Evolutionary conservation across 352 stramenopile genomes (phyloP).

Genomic region (Phytophthora foliorum): DNA sequence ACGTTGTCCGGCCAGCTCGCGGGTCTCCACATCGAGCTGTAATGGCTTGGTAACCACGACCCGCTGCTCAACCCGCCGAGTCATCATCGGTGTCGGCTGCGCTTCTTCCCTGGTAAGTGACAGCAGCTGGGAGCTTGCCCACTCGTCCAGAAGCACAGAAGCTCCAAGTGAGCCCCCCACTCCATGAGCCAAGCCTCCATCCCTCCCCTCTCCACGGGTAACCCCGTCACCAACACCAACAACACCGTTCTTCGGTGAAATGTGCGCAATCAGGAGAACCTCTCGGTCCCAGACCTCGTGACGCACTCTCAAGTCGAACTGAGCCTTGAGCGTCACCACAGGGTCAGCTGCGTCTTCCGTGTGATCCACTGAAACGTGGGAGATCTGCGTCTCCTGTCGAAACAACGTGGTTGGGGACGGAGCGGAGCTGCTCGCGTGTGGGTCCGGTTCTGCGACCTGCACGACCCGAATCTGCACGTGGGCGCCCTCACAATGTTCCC

Average conservation of each 20-base stretch:
- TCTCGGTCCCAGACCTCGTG: constrained; percentile 69
- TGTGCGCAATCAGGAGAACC: constrained; percentile 59
- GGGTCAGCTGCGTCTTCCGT: constrained; percentile 1
- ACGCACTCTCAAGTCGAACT: constrained; percentile 69
- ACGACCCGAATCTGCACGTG: constrained; percentile 64
- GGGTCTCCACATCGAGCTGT: constrained; percentile 66
- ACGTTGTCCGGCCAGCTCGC: constrained; percentile 42
- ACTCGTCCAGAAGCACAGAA: constrained; percentile 50
- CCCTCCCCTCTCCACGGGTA: constrained; percentile 1
- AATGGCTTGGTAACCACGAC: constrained; percentile 66
- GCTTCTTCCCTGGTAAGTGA: constrained; percentile 60
- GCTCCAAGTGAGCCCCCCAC: background rate
- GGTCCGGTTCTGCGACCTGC: constrained; percentile 21
- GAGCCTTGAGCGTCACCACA: constrained; percentile 46
- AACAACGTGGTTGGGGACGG: constrained; percentile 52
- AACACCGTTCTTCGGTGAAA: constrained; percentile 47
- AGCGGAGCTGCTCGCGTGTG: constrained; percentile 21
- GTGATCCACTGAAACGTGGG: constrained; percentile 30
- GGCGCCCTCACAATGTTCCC: constrained; percentile 53
- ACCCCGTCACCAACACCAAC: constrained; percentile 13
- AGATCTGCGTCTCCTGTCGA: constrained; percentile 66
- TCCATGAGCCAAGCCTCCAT: background rate
- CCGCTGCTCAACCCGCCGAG: constrained; percentile 54
- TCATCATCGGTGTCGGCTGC: constrained; percentile 49
- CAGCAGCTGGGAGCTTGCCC: constrained; percentile 46